These are phyloP conservation scores for Serendipita sp. DNA, from an alignment of 768 basidiomycete species.

Conservation along the genomic window DNA sequence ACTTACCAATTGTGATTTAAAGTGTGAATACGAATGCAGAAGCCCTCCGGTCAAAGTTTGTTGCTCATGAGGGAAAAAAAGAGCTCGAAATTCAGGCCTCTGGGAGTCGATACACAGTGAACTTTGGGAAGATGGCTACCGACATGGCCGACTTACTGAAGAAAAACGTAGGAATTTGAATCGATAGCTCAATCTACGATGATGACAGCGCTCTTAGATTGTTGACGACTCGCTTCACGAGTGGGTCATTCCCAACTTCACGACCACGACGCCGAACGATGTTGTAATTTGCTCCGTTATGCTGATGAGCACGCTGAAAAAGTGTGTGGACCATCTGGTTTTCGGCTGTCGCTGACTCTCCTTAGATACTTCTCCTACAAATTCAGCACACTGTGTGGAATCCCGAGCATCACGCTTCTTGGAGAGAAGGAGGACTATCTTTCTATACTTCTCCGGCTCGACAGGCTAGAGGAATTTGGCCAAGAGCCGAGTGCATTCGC, in stretches of 20 bases:
- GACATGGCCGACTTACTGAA: constrained; percentile 2
- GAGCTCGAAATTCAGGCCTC: constrained; percentile 18
- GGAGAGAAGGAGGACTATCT: constrained; percentile 29
- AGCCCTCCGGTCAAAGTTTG: constrained; percentile 23
- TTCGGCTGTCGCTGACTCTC: background rate
- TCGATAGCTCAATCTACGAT: background rate
- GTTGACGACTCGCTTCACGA: constrained; percentile 19
- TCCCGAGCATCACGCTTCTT: constrained; percentile 30
- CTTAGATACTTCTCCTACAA: constrained; percentile 23
- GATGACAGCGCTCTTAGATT: background rate
- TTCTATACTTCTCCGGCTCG: constrained; percentile 22
- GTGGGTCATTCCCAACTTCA: constrained; percentile 30
- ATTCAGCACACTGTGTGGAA: constrained; percentile 23
- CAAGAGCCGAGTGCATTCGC: constrained; percentile 24
- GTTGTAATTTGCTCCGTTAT: constrained; percentile 24
- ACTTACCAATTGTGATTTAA: background rate
- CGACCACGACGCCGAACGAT: constrained; percentile 29
- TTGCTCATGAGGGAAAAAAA: constrained; percentile 22
- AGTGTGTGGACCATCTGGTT: background rate
- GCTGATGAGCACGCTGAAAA: constrained; percentile 29
- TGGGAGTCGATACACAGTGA: constrained; percentile 17
- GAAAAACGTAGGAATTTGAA: background rate
- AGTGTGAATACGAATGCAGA: constrained; percentile 20
- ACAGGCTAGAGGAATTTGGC: constrained; percentile 26
- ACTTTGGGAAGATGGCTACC: constrained; percentile 19